A percentile compares a stretch with the other conserved stretches of the same genome.
Conservation (phyloP, 2,329 filamentous ascomycete species). For the Talaromyces marneffei region DNA sequence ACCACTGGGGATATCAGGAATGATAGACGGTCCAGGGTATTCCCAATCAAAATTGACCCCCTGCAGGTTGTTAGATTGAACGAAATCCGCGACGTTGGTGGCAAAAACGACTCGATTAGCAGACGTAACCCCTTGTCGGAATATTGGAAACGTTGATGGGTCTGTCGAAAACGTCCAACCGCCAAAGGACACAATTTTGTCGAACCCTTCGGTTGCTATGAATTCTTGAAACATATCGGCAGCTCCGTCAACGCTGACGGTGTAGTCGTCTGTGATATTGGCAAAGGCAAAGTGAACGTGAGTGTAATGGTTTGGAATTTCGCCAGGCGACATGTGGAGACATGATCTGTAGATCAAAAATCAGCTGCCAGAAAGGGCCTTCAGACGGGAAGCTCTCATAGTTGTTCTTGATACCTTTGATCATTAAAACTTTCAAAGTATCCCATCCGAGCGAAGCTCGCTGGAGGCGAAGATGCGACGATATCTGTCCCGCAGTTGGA, state of each 20-base stretch:
- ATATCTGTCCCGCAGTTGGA: conserved; percentile 39
- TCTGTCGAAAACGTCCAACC: conserved; percentile 43
- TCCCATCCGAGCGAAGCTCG: conserved; percentile 12
- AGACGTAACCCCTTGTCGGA: conserved; percentile 31
- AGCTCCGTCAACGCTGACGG: conserved; percentile 22
- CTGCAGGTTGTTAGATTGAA: conserved; percentile 32
- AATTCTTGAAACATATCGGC: conserved; percentile 31
- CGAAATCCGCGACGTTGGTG: conserved; percentile 35
- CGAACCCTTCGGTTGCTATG: conserved; percentile 23
- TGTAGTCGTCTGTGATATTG: conserved; percentile 27
- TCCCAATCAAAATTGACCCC: conserved; percentile 39
- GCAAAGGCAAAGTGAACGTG: conserved; percentile 38
- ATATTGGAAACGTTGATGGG: conserved; percentile 33
- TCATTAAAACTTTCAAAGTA: conserved; percentile 33
- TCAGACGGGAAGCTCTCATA: no score
- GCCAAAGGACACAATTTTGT: conserved; percentile 41
- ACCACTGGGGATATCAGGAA: conserved; percentile 32
- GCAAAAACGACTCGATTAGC: conserved; percentile 37
- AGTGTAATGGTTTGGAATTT: conserved; percentile 19
- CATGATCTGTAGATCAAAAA: not conserved
- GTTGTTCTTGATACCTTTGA: not conserved
- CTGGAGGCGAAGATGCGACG: not conserved
- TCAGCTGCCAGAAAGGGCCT: not conserved
- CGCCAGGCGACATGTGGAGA: not conserved
- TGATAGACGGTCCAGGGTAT: conserved; percentile 34